Base-by-base conservation (phyloP, 495 filamentous ascomycete genomes). In the Pyronema omphalodes region DNA sequence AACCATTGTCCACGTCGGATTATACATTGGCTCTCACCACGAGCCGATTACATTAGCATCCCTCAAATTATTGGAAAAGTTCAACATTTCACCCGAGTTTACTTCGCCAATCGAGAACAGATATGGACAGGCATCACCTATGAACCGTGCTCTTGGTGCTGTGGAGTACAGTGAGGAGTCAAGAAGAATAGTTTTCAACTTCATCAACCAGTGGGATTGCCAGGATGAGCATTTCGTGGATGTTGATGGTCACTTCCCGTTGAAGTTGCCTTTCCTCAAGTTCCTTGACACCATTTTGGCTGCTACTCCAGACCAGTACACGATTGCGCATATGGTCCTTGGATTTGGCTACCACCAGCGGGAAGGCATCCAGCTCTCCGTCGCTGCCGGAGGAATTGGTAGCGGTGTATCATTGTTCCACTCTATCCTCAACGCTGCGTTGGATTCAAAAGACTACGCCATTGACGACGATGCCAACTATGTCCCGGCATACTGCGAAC, bases 261-360 rank as follows among this genome's bases (percentile, higher is more conserved):
- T 87, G 64, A 88, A 93, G 63, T 66, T 82, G 52, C 76, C 77
- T 53, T 78, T 95, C 29, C 73, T 96, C 8, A 80, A 82, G 40
- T 86, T 95, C 56, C 72, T 99, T 29, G 82, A 85, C 61, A 77
- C 75, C 57, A 88, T 83, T 64, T 68, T 99, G 7, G 73, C 72
- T 40, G 75, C 80, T 14, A 76, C 80, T 29, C 77, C 81, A 29
- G 76, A 81, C 59, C 69, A 74, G 44, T 87, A 89, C 4, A 89
- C 80, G 12, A 77, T 96, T 45, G 88, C 89, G 3, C 91, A 99
- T 67, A 72, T 91, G 43, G 68, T 99, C 15, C 81, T 99, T 17
- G 91, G 91, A 0, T 95, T 99, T 64, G 71, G 73, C 34, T 88
- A 85, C 60, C 74, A 77, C 41, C 56, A 59, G 40, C 53, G 57